Base-by-base conservation (phyloP, 2,329 filamentous ascomycete genomes). In the Botryotinia globosa region DNA sequence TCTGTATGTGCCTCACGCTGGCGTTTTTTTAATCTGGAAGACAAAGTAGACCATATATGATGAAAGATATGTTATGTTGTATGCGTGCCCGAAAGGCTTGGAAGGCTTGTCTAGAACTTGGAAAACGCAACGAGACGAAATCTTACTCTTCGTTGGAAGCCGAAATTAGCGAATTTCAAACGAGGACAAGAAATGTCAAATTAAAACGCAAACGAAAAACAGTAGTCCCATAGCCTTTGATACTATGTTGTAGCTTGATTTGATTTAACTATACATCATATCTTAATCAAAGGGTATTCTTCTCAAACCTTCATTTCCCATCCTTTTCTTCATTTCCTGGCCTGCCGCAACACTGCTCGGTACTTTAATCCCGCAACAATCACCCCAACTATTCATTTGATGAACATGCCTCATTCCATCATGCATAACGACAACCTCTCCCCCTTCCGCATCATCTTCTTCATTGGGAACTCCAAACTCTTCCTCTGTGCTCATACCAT, bases 321-420 rank as follows among this genome's bases (percentile, higher is more conserved):
- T 86, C 71, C 86, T 86, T 85, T 97, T 98, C 85, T 88, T 91
- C 87, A 92, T 91, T 83, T 97, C 95, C 77, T 94, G 91, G 22
- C 93, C 93, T 0, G 96, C 97, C 42, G 94, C 97, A 73, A 98
- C 87, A 70, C 94, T 95, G 80, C 94, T 97, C 0, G 96, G 97
- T 25, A 99, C 96, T 78, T 97, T 95, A 82, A 99, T 99, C 39
- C 96, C 96, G 81, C 96, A 99, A 82, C 96, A 99, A 82, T 99
- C 96, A 8, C 95, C 95, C 93, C 96, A 99, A 34, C 89, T 89
- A 72, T 85, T 89, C 65, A 88, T 87, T 68, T 91, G 88, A 82
- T 96, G 92, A 74, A 91, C 87, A 82, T 94, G 91, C 77, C 86
- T 88, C 82, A 90, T 88, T 42, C 88, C 90, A 76, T 90, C 88